phyloP scores from a whole-genome alignment of 257 asterid genomes.

The Rhazya stricta region DNA sequence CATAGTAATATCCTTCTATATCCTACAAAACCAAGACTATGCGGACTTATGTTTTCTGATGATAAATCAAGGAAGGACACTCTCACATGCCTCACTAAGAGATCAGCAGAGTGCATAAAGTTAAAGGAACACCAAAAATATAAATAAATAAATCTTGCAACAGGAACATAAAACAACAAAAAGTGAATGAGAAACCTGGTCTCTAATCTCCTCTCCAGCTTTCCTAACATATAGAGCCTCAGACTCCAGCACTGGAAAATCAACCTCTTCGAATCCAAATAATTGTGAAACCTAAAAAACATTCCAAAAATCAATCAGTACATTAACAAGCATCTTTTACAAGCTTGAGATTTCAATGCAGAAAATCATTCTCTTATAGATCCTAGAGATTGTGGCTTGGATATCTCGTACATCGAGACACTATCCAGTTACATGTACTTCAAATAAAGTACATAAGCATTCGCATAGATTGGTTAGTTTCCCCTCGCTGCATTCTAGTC shows the following conservation, averaged over 20 bases:
- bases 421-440: not conserved
- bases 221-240: conserved; percentile 88
- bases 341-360: not conserved
- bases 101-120: not conserved
- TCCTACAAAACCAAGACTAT: no score
- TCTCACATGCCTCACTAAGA: not conserved
- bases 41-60: not conserved
- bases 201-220: conserved; percentile 97
- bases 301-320: not conserved
- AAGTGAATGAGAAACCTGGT: conserved; percentile 52
- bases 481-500: no score
- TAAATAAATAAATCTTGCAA: not conserved
- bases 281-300: conserved; percentile 57
- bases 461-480: not conserved
- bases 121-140: not conserved
- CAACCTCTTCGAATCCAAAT: conserved; percentile 91
- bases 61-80: not conserved
- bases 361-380: not conserved
- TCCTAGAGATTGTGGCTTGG: not conserved
- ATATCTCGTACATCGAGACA: not conserved
- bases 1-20: not conserved
- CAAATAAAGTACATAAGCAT: not conserved
- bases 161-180: not conserved
- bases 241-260: conserved; percentile 91
- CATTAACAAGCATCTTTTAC: not conserved